phyloP scores from a whole-genome alignment of 2,329 filamentous ascomycete species.

The Phaeosphaeriaceae sp. region DNA sequence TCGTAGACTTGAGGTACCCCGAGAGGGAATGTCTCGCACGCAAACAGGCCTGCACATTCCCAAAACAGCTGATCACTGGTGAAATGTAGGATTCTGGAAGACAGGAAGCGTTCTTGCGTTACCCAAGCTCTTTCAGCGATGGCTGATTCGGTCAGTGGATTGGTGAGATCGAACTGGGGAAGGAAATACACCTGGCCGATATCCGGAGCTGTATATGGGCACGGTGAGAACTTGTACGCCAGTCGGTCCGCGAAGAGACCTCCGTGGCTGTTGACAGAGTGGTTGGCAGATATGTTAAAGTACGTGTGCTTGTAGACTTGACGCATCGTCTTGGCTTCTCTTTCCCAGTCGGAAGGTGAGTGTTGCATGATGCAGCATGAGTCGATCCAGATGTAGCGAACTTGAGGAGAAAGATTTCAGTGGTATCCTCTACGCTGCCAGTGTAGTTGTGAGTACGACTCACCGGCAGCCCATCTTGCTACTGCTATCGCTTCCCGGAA shows the following conservation, averaged over 20 bases:
- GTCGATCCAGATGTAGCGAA: conserved; percentile 13
- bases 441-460: neutral
- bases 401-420: neutral
- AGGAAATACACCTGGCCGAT: neutral
- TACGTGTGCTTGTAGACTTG: conserved; percentile 7
- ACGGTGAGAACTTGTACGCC: conserved; percentile 3
- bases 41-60: conserved; percentile 1
- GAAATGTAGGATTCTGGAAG: conserved; percentile 3
- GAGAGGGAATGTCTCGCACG: conserved; percentile 4
- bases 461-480: conserved; percentile 2
- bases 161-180: neutral
- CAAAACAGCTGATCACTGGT: conserved; percentile 6
- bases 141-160: conserved; percentile 1
- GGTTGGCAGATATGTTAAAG: conserved; percentile 7
- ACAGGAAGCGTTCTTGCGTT: conserved; percentile 3
- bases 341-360: conserved; percentile 4
- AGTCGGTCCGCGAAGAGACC: neutral
- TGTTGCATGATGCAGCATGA: conserved; percentile 8
- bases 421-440: no score
- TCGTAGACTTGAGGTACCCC: conserved; percentile 5
- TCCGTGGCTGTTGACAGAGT: conserved; percentile 4
- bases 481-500: conserved; percentile 1
- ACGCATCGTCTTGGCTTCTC: conserved; percentile 7
- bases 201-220: neutral
- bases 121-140: conserved; percentile 5